phyloP scores from a whole-genome alignment of 2,329 filamentous ascomycete species.

The Trichoderma lentiforme region DNA sequence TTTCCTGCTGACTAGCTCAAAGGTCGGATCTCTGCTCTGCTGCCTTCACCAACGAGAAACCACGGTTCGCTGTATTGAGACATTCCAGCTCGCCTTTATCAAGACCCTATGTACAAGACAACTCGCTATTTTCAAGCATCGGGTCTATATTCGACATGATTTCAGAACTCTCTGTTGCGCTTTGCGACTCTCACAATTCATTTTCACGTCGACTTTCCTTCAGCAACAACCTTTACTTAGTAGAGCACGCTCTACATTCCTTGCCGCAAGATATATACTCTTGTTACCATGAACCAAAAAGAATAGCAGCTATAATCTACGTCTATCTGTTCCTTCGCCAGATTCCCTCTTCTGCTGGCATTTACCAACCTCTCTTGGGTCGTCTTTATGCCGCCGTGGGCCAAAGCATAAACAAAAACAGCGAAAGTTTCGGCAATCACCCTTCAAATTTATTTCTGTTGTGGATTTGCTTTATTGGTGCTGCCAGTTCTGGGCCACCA shows the following conservation, averaged over 20 bases:
- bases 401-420: not conserved
- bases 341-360: not conserved
- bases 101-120: not conserved
- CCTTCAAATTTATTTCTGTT: not conserved
- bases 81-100: not conserved
- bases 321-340: not conserved
- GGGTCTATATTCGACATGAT: not conserved
- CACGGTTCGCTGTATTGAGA: not conserved
- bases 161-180: not conserved
- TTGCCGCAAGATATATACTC: not conserved
- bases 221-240: not conserved
- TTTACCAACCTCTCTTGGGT: not conserved
- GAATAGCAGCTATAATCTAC: not conserved
- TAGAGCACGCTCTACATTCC: not conserved
- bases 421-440: not conserved
- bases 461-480: not conserved
- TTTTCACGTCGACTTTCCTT: not conserved
- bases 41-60: not conserved
- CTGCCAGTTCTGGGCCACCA: not conserved
- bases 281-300: not conserved
- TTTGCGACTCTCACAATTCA: not conserved
- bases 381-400: not conserved
- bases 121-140: not conserved
- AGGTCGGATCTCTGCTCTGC: not conserved
- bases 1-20: not conserved